phyloP scores from a whole-genome alignment of 2,329 filamentous ascomycete genomes.

The Pyricularia sp. region DNA sequence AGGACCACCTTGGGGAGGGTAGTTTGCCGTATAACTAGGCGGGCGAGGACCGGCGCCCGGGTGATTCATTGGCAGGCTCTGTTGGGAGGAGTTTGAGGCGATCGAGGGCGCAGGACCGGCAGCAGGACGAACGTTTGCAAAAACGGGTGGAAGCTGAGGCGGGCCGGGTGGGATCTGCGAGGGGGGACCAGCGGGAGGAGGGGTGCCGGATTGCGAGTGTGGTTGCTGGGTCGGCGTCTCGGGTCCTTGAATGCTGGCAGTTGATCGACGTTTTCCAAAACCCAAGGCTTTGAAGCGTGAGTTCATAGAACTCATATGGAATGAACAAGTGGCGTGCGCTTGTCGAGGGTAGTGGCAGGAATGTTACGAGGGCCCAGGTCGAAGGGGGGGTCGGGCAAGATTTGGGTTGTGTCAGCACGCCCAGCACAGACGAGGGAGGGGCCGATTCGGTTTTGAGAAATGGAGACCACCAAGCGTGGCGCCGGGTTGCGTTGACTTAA shows the following conservation, averaged over 20 bases:
- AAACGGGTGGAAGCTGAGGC: slow-evolving; percentile 14
- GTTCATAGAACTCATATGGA: slow-evolving; percentile 70
- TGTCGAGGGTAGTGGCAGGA: slow-evolving; percentile 15
- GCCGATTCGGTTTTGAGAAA: not conserved
- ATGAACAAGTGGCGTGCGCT: slow-evolving; percentile 21
- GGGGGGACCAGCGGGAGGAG: slow-evolving; percentile 18
- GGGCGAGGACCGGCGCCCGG: slow-evolving; percentile 49
- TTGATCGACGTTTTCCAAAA: slow-evolving; percentile 72
- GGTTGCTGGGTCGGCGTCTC: slow-evolving; percentile 25
- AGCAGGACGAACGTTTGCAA: slow-evolving; percentile 14
- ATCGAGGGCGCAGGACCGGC: slow-evolving; percentile 32
- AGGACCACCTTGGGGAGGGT: slow-evolving; percentile 30
- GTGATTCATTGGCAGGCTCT: slow-evolving; percentile 53
- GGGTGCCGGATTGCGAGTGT: slow-evolving; percentile 22
- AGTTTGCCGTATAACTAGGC: slow-evolving; percentile 54
- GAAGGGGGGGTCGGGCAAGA: slow-evolving; percentile 9
- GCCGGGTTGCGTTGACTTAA: not conserved
- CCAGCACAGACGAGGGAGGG: not conserved
- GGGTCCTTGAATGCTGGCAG: slow-evolving; percentile 44
- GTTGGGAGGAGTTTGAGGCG: slow-evolving; percentile 34
- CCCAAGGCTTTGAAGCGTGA: slow-evolving; percentile 70
- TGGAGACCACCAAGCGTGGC: not conserved
- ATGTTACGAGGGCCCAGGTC: slow-evolving; percentile 14
- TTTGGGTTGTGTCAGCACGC: not conserved
- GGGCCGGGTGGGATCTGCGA: slow-evolving; percentile 15